These are phyloP conservation scores for Gossypium gossypioides DNA, from an alignment of 441 rosid genomes.

Conservation along the genomic window DNA sequence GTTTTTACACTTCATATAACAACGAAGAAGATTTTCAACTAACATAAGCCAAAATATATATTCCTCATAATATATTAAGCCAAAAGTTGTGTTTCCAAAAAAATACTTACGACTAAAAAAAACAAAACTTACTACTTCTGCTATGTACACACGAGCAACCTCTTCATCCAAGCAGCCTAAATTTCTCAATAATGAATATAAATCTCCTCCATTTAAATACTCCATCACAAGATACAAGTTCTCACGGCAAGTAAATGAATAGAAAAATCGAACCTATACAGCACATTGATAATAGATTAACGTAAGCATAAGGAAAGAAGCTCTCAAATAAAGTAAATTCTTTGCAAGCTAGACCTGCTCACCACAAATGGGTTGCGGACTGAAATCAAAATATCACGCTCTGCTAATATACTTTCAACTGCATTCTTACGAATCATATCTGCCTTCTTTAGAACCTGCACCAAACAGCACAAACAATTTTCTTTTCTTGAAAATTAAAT, in stretches of 20 bases:
- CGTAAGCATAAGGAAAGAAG: slow-evolving; percentile 21
- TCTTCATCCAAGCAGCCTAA: slow-evolving; percentile 96
- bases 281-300: slow-evolving; percentile 12
- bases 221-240: slow-evolving; percentile 99
- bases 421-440: slow-evolving; percentile 99
- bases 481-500: slow-evolving; percentile 6
- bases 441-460: slow-evolving; percentile 90
- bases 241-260: slow-evolving; percentile 96
- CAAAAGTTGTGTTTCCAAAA: neutral
- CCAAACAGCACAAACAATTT: slow-evolving; percentile 12
- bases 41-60: neutral
- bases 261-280: slow-evolving; percentile 90
- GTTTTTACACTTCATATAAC: neutral
- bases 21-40: neutral
- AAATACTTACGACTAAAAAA: neutral
- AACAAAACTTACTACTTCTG: slow-evolving; percentile 78
- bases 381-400: slow-evolving; percentile 92
- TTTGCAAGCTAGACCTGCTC: slow-evolving; percentile 46
- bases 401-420: slow-evolving; percentile 96
- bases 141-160: slow-evolving; percentile 91
- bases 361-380: slow-evolving; percentile 99
- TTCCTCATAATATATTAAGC: neutral
- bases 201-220: slow-evolving; percentile 95
- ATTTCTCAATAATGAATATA: slow-evolving; percentile 87
- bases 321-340: slow-evolving; percentile 17